Conservation (phyloP, 768 basidiomycete genomes). For the Tylopilus plumbeoviolaceoides region DNA sequence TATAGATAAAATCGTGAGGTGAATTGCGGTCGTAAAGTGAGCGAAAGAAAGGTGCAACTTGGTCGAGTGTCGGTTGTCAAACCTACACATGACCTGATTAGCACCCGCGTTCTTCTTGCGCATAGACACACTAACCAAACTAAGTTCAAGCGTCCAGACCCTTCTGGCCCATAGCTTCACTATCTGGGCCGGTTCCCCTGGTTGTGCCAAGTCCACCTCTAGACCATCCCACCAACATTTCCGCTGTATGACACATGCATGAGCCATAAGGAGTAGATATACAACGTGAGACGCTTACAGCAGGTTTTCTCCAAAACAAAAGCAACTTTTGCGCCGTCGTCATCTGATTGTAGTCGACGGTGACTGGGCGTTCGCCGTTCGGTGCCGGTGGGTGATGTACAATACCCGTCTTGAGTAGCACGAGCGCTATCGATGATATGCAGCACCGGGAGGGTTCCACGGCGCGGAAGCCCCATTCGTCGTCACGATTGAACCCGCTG, state of each 20-base stretch:
- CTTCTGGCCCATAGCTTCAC: slow-evolving; percentile 96
- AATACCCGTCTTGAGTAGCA: slow-evolving; percentile 96
- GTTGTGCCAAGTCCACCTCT: slow-evolving; percentile 75
- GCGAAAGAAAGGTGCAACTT: slow-evolving; percentile 3
- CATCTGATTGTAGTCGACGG: slow-evolving; percentile 91
- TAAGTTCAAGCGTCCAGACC: slow-evolving; percentile 97
- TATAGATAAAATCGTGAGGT: slow-evolving; percentile 21
- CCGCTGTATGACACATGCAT: slow-evolving; percentile 47
- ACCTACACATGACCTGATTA: slow-evolving; percentile 15
- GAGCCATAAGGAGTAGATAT: neutral
- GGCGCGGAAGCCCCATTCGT: slow-evolving; percentile 96
- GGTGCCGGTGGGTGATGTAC: slow-evolving; percentile 54
- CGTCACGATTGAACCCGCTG: slow-evolving; percentile 93
- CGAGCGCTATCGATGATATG: slow-evolving; percentile 97
- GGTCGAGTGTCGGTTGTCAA: slow-evolving; percentile 6
- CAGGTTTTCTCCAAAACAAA: slow-evolving; percentile 98
- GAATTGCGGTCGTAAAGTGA: slow-evolving; percentile 19
- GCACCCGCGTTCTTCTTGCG: neutral
- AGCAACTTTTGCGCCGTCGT: slow-evolving; percentile 95
- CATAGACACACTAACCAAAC: slow-evolving; percentile 55
- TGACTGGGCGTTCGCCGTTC: slow-evolving; percentile 65
- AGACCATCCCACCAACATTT: slow-evolving; percentile 99
- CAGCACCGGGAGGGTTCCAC: slow-evolving; percentile 95
- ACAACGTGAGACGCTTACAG: slow-evolving; percentile 54
- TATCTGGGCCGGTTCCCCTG: slow-evolving; percentile 46